A percentile compares a stretch with the other conserved stretches of the same genome.
Conservation (phyloP, 1,284 basidiomycete species). For the Lentinula novae-zelandiae region DNA sequence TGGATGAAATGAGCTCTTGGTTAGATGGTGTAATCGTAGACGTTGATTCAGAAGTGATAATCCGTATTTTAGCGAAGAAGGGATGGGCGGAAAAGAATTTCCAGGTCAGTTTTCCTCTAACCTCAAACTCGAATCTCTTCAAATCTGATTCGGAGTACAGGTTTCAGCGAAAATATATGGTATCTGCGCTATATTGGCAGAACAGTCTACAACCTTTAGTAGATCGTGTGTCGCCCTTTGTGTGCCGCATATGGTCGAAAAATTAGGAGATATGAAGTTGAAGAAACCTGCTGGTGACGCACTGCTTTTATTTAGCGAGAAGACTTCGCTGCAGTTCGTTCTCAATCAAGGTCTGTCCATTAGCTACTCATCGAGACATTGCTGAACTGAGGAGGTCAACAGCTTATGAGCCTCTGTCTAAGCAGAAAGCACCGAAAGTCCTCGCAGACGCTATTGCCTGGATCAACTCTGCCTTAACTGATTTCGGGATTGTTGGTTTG, state of each 20-base stretch:
- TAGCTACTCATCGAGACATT: not conserved
- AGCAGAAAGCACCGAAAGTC: conserved; percentile 97
- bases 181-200: conserved; percentile 72
- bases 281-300: conserved; percentile 97
- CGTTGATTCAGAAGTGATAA: conserved; percentile 86
- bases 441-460: conserved; percentile 90
- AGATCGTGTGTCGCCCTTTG: conserved; percentile 83
- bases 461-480: conserved; percentile 86
- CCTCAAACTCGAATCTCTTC: not conserved
- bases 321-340: conserved; percentile 92
- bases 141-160: conserved; percentile 34
- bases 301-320: conserved; percentile 81
- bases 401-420: conserved; percentile 90
- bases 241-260: conserved; percentile 87
- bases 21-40: conserved; percentile 64
- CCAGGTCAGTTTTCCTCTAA: conserved; percentile 55
- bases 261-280: conserved; percentile 94
- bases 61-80: conserved; percentile 90
- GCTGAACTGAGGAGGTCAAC: conserved; percentile 12
- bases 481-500: conserved; percentile 91
- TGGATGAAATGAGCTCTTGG: conserved; percentile 88
- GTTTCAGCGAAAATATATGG: conserved; percentile 87
- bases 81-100: conserved; percentile 99
- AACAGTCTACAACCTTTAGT: conserved; percentile 80
- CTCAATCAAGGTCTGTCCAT: conserved; percentile 75